phyloP scores from a whole-genome alignment of 768 basidiomycete species.

The Cyathus striatus region DNA sequence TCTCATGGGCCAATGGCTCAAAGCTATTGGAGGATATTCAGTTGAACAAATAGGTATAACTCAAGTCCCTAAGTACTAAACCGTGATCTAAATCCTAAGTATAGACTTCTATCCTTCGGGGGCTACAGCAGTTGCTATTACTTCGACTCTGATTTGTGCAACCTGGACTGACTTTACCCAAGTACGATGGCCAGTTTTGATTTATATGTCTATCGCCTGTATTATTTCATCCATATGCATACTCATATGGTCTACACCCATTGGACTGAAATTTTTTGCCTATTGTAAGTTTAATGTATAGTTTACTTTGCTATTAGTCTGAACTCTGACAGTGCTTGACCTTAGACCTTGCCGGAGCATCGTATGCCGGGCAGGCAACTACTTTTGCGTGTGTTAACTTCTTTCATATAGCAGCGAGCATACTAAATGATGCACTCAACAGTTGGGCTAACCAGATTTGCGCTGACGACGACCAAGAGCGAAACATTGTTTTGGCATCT shows the following conservation, averaged over 20 bases:
- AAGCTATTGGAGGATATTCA: conserved; percentile 54
- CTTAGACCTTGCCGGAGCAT: conserved; percentile 55
- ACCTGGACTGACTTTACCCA: conserved; percentile 57
- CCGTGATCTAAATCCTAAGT: neutral
- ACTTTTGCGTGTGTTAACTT: conserved; percentile 56
- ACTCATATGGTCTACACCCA: conserved; percentile 56
- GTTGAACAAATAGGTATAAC: conserved; percentile 53
- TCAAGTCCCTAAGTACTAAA: neutral
- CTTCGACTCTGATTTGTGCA: conserved; percentile 57
- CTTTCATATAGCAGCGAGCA: conserved; percentile 2
- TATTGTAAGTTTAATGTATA: conserved; percentile 43
- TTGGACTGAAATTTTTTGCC: conserved; percentile 67
- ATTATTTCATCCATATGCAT: conserved; percentile 53
- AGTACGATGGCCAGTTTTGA: conserved; percentile 58
- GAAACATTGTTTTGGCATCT: conserved; percentile 63
- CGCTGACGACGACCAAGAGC: conserved; percentile 65
- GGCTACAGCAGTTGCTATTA: conserved; percentile 59
- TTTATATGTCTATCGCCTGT: conserved; percentile 55
- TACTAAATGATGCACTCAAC: conserved; percentile 1
- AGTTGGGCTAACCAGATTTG: conserved; percentile 82
- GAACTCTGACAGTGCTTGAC: neutral
- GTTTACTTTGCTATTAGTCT: neutral
- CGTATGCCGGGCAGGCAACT: conserved; percentile 71
- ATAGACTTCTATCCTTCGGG: conserved; percentile 52
- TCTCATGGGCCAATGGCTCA: conserved; percentile 70